Evolutionary conservation across 1,284 basidiomycete species (phyloP).

Genomic region (Cystobasidiaceae sp.): DNA sequence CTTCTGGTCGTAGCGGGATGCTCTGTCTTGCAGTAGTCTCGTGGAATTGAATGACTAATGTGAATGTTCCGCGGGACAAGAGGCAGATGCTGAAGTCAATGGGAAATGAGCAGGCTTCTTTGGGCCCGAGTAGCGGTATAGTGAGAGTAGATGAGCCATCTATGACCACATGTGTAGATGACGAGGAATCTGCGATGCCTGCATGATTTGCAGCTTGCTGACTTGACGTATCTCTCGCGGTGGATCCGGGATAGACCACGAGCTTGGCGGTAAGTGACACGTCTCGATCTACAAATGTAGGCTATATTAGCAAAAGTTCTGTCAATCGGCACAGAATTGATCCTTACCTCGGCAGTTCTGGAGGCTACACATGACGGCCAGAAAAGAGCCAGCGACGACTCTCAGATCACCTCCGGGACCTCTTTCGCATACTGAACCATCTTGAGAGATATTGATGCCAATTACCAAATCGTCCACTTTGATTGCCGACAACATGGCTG

Average conservation of each 20-base stretch:
- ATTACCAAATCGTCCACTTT: constrained; percentile 49
- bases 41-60: too few relatives aligned
- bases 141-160: constrained; percentile 35
- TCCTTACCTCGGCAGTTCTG: too few relatives aligned
- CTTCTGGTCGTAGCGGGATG: too few relatives aligned
- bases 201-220: too few relatives aligned
- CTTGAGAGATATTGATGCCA: constrained; percentile 13
- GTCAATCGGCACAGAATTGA: constrained; percentile 41
- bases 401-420: constrained; percentile 50
- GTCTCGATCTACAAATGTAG: too few relatives aligned
- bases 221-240: too few relatives aligned
- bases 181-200: too few relatives aligned
- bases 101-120: not conserved
- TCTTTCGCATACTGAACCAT: constrained; percentile 52
- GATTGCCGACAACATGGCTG: constrained; percentile 68
- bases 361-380: too few relatives aligned
- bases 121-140: constrained; percentile 16
- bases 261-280: too few relatives aligned
- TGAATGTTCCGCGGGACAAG: constrained; percentile 66
- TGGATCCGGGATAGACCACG: too few relatives aligned
- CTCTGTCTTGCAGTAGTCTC: too few relatives aligned
- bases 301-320: too few relatives aligned
- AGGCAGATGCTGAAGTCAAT: constrained; percentile 65
- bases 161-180: constrained; percentile 36
- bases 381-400: constrained; percentile 32